Evolutionary conservation across 768 basidiomycete genomes (phyloP).

Genomic region (Leccinum rimulosum): DNA sequence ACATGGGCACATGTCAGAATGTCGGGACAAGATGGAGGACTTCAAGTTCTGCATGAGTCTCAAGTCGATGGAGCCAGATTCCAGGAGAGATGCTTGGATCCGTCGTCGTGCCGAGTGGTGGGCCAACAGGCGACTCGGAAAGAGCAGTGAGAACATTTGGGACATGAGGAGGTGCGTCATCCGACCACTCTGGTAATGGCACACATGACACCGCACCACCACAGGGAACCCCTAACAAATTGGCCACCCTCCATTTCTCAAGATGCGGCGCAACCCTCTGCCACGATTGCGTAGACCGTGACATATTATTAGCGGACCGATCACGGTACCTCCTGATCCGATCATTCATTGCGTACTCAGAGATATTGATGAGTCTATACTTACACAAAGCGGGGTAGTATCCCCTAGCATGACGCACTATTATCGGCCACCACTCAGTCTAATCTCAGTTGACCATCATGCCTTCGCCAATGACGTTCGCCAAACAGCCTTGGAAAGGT

Average conservation of each 20-base stretch:
- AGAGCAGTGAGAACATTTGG: slow-evolving; percentile 96
- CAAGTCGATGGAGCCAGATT: slow-evolving; percentile 75
- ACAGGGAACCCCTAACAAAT: slow-evolving; percentile 24
- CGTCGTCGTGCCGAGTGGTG: slow-evolving; percentile 90
- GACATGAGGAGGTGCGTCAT: slow-evolving; percentile 71
- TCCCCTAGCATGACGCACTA: not conserved
- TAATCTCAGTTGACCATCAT: slow-evolving; percentile 4
- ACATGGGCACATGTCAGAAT: slow-evolving; percentile 71
- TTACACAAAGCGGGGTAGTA: not conserved
- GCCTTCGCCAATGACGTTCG: slow-evolving; percentile 4
- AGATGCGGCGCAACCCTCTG: slow-evolving; percentile 17
- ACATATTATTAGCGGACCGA: not conserved
- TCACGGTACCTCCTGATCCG: not conserved
- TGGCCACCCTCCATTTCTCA: slow-evolving; percentile 30
- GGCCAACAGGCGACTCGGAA: slow-evolving; percentile 70
- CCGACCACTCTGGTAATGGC: not conserved
- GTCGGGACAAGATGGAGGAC: slow-evolving; percentile 77
- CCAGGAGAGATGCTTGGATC: slow-evolving; percentile 82
- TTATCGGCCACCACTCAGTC: not conserved
- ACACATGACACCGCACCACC: slow-evolving; percentile 1
- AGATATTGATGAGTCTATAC: not conserved
- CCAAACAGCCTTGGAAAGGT: slow-evolving; percentile 46
- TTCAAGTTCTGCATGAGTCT: slow-evolving; percentile 93
- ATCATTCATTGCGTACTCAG: not conserved
- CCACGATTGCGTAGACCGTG: slow-evolving; percentile 21